A percentile compares a stretch with the other conserved stretches of the same genome.
Conservation (phyloP, 805 yeast genomes). For the Pichia ethanolica region DNA sequence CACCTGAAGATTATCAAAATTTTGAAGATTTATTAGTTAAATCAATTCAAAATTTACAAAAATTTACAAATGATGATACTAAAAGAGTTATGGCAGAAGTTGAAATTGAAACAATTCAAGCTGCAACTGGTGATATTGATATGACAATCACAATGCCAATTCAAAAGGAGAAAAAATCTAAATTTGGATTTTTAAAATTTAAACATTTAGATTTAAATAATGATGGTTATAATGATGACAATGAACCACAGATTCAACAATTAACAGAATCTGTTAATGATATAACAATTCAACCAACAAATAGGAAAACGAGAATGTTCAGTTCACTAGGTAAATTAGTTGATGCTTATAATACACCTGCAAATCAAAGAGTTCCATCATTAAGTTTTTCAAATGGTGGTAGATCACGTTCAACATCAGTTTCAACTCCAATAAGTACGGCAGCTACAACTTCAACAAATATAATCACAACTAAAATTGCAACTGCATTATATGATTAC, state of each 20-base stretch:
- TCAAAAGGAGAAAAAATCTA: slow-evolving; percentile 50
- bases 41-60: slow-evolving; percentile 46
- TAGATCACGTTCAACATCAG: background rate
- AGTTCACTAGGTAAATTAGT: slow-evolving; percentile 13
- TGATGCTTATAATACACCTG: slow-evolving; percentile 12
- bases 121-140: slow-evolving; percentile 72
- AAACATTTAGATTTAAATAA: slow-evolving; percentile 7
- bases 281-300: slow-evolving; percentile 14
- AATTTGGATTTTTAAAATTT: slow-evolving; percentile 33
- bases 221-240: slow-evolving; percentile 16
- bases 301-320: slow-evolving; percentile 22
- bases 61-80: slow-evolving; percentile 68
- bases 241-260: slow-evolving; percentile 22
- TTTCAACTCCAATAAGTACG: background rate
- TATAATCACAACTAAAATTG: slow-evolving; percentile 7
- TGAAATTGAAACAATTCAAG: slow-evolving; percentile 82
- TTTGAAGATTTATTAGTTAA: slow-evolving; percentile 48
- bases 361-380: background rate
- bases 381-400: background rate
- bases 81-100: slow-evolving; percentile 71
- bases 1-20: slow-evolving; percentile 31
- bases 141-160: slow-evolving; percentile 48
- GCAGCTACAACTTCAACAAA: background rate
- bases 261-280: slow-evolving; percentile 24
- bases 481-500: slow-evolving; percentile 57